phyloP scores from a whole-genome alignment of 352 stramenopile genomes.

The Globisporangium cystogenes region DNA sequence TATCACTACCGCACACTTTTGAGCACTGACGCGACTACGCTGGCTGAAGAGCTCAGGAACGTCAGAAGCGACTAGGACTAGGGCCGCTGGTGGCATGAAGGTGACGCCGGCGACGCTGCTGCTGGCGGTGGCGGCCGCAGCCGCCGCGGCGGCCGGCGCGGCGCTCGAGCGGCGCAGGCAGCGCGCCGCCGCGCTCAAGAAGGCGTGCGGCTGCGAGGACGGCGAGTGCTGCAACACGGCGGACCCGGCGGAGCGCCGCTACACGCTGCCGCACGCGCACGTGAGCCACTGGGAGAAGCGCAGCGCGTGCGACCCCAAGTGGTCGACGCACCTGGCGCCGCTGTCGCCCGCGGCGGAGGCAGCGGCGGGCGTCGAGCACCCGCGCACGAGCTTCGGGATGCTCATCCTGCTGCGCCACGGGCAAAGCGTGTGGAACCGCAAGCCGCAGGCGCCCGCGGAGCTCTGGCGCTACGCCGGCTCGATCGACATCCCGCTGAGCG shows the following conservation, averaged over 20 bases:
- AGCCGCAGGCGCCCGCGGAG: constrained; percentile 60
- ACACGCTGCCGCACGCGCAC: constrained; percentile 67
- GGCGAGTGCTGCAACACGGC: constrained; percentile 77
- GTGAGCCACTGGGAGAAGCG: constrained; percentile 66
- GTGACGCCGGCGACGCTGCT: constrained; percentile 15
- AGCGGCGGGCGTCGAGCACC: constrained; percentile 14
- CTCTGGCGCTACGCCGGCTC: constrained; percentile 81
- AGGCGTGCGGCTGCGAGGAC: constrained; percentile 52
- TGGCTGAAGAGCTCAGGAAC: background rate
- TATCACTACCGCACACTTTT: background rate
- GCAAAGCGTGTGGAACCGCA: constrained; percentile 84
- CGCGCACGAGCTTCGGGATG: constrained; percentile 59
- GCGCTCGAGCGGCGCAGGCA: constrained; percentile 19
- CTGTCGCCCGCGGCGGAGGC: constrained; percentile 1
- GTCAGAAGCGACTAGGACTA: background rate
- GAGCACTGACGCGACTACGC: background rate
- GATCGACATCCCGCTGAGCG: constrained; percentile 78
- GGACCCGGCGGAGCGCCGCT: constrained; percentile 44
- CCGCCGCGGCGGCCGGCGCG: constrained; percentile 15
- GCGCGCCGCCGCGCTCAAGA: constrained; percentile 1
- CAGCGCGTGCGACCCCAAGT: constrained; percentile 53
- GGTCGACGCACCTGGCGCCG: constrained; percentile 40
- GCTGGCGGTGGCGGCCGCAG: constrained; percentile 17
- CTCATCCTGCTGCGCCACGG: constrained; percentile 81
- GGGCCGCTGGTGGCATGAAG: too few relatives aligned